Percentiles rank a stretch among this genome's conserved stretches.
phyloP scores from a whole-genome alignment of 2,329 filamentous ascomycete genomes.

The Claviceps sp. region DNA sequence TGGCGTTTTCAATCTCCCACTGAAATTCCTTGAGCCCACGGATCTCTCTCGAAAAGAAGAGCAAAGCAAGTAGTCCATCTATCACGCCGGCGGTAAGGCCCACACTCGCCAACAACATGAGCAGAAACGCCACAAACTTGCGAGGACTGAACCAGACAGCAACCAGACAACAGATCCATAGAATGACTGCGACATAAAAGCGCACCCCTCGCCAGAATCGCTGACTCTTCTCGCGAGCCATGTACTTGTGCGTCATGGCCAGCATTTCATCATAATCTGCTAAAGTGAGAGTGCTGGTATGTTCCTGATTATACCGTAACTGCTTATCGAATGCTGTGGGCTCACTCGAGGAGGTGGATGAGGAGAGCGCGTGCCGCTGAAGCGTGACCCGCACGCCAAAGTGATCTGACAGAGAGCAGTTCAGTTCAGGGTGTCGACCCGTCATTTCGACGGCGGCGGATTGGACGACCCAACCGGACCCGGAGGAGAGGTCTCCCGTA shows the following conservation, averaged over 20 bases:
- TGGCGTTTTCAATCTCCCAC: slow-evolving; percentile 74
- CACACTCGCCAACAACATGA: slow-evolving; percentile 69
- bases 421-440: slow-evolving; percentile 63
- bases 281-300: slow-evolving; percentile 10
- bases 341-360: slow-evolving; percentile 5
- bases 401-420: slow-evolving; percentile 86
- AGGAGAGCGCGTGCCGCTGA: slow-evolving; percentile 27
- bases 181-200: slow-evolving; percentile 53
- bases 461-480: slow-evolving; percentile 52
- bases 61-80: slow-evolving; percentile 71
- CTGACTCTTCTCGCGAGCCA: slow-evolving; percentile 56
- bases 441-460: slow-evolving; percentile 65
- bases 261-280: slow-evolving; percentile 53
- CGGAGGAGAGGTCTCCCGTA: slow-evolving; percentile 27
- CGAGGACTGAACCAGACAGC: slow-evolving; percentile 76
- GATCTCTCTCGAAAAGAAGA: slow-evolving; percentile 79
- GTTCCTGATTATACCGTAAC: slow-evolving; percentile 15
- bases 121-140: slow-evolving; percentile 65
- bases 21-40: slow-evolving; percentile 79
- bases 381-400: slow-evolving; percentile 82
- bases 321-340: slow-evolving; percentile 18
- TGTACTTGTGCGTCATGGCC: slow-evolving; percentile 54
- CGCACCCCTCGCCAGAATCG: slow-evolving; percentile 58
- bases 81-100: slow-evolving; percentile 63
- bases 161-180: slow-evolving; percentile 62